Base-by-base conservation (phyloP, 2,329 filamentous ascomycete genomes). In the Xylariaceae sp. region DNA sequence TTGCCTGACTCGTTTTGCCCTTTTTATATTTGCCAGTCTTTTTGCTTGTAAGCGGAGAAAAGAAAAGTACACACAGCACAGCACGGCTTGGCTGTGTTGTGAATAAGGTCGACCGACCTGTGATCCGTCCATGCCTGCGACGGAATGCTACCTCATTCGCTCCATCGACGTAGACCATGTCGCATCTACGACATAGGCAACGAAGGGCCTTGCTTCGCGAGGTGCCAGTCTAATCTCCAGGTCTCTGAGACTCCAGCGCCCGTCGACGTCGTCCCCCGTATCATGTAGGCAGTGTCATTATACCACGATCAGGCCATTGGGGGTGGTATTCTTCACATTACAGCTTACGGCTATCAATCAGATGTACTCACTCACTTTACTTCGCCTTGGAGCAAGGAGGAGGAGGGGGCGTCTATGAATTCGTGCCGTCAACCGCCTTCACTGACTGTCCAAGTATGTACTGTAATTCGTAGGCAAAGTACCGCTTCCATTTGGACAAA, bases 61-160 rank as follows among this genome's bases (percentile, higher is more conserved):
- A 56, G 54, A 58, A 59, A 45, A 44, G 23, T 5, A 30, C 23
- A 30, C 23, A 30, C 17, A 13, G 54, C 11, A 47, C 45, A 15
- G 5, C 17, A 49, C 47, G 15, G 48, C 13, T 30, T 61, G 59
- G 57, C 54, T 60, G 61, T 58, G 56, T 60, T 49, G 57, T 56
- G 7, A 15, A 18, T 8, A 9, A 10, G 37, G 11, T 13, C 11
- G 37, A 9, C 10, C 10, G 37, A 39, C 37, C 23, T 30, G 23
- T 30, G 23, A 30, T 30, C 23, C 23, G 23, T 30, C 23, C 23
- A 30, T 30, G 23, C 23, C 23, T 30, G 23, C 23, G 23, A 30
- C 23, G 23, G 23, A 30, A 30, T 30, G 23, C 23, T 30, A 30
- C 23, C 23, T 30, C 23, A 30, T 30, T 30, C 23, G 23, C 23